phyloP scores from a whole-genome alignment of 208 protist genomes.

The Leishmania martiniquensis region DNA sequence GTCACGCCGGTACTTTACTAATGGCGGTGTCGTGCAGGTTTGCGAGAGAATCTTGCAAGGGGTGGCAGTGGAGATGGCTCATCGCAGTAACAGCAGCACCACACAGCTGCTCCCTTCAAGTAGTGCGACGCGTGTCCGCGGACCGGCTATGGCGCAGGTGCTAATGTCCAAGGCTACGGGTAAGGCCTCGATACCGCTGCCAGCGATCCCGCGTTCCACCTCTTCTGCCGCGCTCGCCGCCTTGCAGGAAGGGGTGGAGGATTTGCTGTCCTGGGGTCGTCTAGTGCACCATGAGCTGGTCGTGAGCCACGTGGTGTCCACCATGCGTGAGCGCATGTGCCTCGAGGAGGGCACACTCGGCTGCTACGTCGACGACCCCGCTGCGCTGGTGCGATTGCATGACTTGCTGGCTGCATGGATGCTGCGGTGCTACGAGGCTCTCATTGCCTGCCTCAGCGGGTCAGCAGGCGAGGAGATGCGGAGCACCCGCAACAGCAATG shows the following conservation, averaged over 20 bases:
- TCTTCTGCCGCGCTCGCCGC: conserved; percentile 15
- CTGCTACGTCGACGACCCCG: conserved; percentile 20
- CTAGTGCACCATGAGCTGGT: conserved; percentile 26
- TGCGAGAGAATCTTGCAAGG: conserved; percentile 17
- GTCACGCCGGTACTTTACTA: conserved; percentile 21
- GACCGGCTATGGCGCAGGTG: conserved; percentile 26
- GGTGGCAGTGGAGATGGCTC: conserved; percentile 14
- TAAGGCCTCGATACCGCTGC: conserved; percentile 8
- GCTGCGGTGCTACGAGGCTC: conserved; percentile 14
- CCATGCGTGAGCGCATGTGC: conserved; percentile 10
- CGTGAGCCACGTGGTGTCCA: conserved; percentile 25
- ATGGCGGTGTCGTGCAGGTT: conserved; percentile 13
- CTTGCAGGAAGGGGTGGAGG: conserved; percentile 12
- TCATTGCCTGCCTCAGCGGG: conserved; percentile 18
- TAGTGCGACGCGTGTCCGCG: conserved; percentile 25
- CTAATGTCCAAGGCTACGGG: neutral
- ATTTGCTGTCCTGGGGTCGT: conserved; percentile 15
- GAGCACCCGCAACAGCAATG: neutral
- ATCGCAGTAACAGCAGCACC: neutral
- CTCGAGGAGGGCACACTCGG: neutral
- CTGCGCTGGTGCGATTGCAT: conserved; percentile 16
- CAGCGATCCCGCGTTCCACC: conserved; percentile 13
- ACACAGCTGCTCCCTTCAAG: neutral
- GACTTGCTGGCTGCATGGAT: conserved; percentile 24
- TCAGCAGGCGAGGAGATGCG: neutral